phyloP scores from a whole-genome alignment of 2,329 filamentous ascomycete genomes.

The Sporothrix variecibatus region DNA sequence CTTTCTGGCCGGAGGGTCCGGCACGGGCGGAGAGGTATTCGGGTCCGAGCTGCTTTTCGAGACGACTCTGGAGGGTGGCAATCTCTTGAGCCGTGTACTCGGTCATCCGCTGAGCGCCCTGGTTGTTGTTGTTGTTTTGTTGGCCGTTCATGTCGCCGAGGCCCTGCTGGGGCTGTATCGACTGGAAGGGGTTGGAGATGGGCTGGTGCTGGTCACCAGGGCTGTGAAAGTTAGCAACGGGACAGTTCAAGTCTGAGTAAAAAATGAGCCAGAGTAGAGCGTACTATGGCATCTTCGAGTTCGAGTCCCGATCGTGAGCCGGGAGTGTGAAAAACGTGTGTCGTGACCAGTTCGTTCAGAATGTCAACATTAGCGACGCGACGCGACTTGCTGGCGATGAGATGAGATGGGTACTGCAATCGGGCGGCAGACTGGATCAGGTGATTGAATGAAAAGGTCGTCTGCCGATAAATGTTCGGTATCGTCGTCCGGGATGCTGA shows the following conservation, averaged over 20 bases:
- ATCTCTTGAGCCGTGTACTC: constrained; percentile 90
- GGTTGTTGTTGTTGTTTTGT: constrained; percentile 41
- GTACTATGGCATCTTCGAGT: constrained; percentile 32
- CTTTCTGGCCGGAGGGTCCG: constrained; percentile 79
- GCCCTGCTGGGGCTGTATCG: constrained; percentile 11
- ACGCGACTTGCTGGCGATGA: constrained; percentile 12
- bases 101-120: constrained; percentile 56
- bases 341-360: not conserved
- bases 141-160: constrained; percentile 6
- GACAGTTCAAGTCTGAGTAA: not conserved
- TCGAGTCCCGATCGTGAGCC: not conserved
- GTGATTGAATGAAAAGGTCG: not conserved
- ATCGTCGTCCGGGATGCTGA: not conserved
- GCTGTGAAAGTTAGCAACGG: constrained; percentile 43
- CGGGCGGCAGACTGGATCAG: no score
- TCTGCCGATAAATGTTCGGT: not conserved
- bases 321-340: not conserved
- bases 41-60: constrained; percentile 91
- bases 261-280: constrained; percentile 6
- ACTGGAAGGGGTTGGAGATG: constrained; percentile 76
- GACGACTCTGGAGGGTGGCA: constrained; percentile 78
- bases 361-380: not conserved
- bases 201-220: constrained; percentile 68
- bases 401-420: not conserved
- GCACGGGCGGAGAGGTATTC: constrained; percentile 90